Base-by-base conservation (phyloP, 2,329 filamentous ascomycete species). In the Paraconiothyrium sp. region DNA sequence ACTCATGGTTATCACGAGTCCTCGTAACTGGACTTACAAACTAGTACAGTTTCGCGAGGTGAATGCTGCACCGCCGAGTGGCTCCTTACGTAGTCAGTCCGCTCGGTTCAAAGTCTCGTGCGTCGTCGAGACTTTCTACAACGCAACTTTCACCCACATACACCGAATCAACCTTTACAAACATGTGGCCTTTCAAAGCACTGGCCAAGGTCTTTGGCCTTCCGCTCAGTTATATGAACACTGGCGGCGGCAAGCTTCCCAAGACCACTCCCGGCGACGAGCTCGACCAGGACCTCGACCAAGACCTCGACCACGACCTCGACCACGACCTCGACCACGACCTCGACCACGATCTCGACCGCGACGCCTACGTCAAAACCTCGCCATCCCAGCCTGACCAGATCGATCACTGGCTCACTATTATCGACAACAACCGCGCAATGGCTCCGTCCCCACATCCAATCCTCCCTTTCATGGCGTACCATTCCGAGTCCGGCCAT, bases 171-270 rank as follows among this genome's bases (percentile, higher is more conserved):
- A 32, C 35, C 11, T 2, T 13, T 41, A 5, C 13, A 11, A 30
- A 7, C 22, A 54, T 54, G 50, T 27, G 24, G 50, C 13, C 35
- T 3, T 54, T 54, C 35, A 54, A 41, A 39, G 35, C 50, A 43
- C n/a, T 54, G 35, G 16, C 24, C 50, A 16, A 41, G 9, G 50
- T 16, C 5, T 13, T 54, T 9, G 13, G 13, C 35, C 10, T 35
- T 16, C 22, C 50, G 22, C 50, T 41, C 50, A 32, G 24, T 1
- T 43, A 43, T 54, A 30, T 54, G 22, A 43, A 16, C 35, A 54
- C 34, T 20, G 11, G 2, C 20, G 14, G 13, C 35, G 9, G 11
- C 20, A 13, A 30, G 20, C 4, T 11, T 9, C 24, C 8, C 11
- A 41, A 41, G 35, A 22, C 20, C 34, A 30, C 10, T n/a, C 9